phyloP scores from a whole-genome alignment of 768 basidiomycete species.

The Leucocoprinus leucothites region DNA sequence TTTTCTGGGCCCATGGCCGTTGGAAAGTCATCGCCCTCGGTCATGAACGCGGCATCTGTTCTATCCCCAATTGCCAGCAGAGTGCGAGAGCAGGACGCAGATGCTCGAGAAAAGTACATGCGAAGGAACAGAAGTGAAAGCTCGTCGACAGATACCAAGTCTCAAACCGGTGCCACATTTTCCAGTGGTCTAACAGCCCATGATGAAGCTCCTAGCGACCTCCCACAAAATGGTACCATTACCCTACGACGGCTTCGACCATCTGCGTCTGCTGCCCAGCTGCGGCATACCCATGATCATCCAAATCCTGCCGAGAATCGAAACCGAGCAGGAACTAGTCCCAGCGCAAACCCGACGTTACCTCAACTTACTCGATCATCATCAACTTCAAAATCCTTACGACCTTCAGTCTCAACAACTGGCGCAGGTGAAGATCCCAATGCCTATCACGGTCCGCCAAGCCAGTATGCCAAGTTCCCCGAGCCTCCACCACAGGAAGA shows the following conservation, averaged over 20 bases:
- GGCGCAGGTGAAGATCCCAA: conserved; percentile 44
- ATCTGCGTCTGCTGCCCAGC: conserved; percentile 75
- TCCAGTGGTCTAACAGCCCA: conserved; percentile 51
- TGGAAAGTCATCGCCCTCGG: not conserved
- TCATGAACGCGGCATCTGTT: conserved; percentile 36
- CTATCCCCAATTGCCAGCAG: conserved; percentile 78
- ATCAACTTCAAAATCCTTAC: conserved; percentile 54
- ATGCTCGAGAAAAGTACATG: conserved; percentile 85
- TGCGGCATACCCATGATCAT: conserved; percentile 49
- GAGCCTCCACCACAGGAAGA: conserved; percentile 57
- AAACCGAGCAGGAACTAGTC: conserved; percentile 67
- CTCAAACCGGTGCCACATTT: conserved; percentile 52
- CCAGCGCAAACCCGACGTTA: conserved; percentile 43
- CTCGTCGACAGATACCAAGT: conserved; percentile 69
- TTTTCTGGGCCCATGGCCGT: conserved; percentile 17
- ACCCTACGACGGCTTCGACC: conserved; percentile 66
- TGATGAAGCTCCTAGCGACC: conserved; percentile 51
- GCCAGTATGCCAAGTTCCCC: conserved; percentile 69
- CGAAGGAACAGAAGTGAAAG: conserved; percentile 81
- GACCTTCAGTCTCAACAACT: conserved; percentile 28
- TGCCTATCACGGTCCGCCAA: conserved; percentile 60
- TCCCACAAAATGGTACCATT: conserved; percentile 45
- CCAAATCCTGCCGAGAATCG: conserved; percentile 40
- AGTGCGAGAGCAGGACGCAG: conserved; percentile 81
- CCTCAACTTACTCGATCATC: conserved; percentile 50